Percentiles rank a stretch among this genome's conserved stretches.
These are phyloP conservation scores for Castanospermum australe DNA, from an alignment of 306 rosid species.

Conservation along the genomic window DNA sequence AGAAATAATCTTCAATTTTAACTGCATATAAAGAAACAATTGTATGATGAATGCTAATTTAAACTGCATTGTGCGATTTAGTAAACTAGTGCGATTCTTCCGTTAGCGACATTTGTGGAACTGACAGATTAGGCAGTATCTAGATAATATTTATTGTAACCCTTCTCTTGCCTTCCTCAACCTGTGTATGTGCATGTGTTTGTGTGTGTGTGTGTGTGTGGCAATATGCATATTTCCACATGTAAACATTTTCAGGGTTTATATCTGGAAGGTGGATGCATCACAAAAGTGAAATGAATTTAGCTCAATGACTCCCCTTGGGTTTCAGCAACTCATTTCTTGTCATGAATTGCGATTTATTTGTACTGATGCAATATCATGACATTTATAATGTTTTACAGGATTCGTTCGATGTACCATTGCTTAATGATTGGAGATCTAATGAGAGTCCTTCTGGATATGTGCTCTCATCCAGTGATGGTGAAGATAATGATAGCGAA, in stretches of 20 bases:
- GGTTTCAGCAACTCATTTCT: neutral
- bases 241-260: neutral
- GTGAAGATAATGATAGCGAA: constrained; percentile 75
- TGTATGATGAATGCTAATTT: neutral
- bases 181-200: neutral
- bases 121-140: neutral
- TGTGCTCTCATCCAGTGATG: constrained; percentile 64
- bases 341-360: neutral
- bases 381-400: constrained; percentile 18
- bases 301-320: neutral
- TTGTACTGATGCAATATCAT: neutral
- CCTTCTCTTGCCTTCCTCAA: neutral
- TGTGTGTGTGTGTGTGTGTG: neutral
- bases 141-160: neutral
- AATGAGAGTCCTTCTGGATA: constrained; percentile 42
- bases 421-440: constrained; percentile 57
- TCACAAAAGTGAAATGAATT: neutral
- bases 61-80: neutral
- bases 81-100: neutral
- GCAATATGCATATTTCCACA: neutral
- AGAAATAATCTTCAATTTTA: neutral
- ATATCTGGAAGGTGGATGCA: neutral
- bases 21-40: neutral
- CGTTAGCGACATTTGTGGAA: neutral
- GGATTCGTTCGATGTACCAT: constrained; percentile 63